These are phyloP conservation scores for Harringtonia aguacate DNA, from an alignment of 2,329 filamentous ascomycete genomes.

Conservation along the genomic window DNA sequence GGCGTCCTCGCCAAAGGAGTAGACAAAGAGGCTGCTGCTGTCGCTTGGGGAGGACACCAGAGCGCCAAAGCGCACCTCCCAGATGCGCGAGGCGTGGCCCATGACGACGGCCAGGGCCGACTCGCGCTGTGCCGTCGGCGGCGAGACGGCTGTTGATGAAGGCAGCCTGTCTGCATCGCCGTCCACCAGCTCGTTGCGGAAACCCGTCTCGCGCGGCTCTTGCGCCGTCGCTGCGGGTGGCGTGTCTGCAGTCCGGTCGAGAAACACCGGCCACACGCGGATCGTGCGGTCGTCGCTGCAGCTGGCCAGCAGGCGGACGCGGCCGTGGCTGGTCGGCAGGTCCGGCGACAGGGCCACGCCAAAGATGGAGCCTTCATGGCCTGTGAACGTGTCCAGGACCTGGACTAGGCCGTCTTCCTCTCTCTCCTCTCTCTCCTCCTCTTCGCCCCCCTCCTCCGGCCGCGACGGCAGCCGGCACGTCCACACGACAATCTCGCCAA, in stretches of 20 bases:
- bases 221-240: constrained; percentile 14
- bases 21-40: constrained; percentile 25
- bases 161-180: neutral
- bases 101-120: constrained; percentile 59
- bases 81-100: constrained; percentile 84
- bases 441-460: neutral
- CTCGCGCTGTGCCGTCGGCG: constrained; percentile 17
- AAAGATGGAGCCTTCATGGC: constrained; percentile 90
- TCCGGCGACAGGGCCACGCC: constrained; percentile 67
- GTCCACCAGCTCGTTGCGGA: constrained; percentile 21
- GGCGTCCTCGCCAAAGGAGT: constrained; percentile 80
- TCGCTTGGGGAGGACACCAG: neutral
- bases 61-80: constrained; percentile 60
- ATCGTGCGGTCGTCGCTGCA: constrained; percentile 94
- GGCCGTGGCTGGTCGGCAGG: constrained; percentile 26
- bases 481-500: constrained; percentile 91
- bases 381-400: constrained; percentile 43
- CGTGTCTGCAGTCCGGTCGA: neutral
- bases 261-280: constrained; percentile 54
- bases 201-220: constrained; percentile 48
- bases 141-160: neutral
- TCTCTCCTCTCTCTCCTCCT: constrained; percentile 6
- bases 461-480: constrained; percentile 38
- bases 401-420: no score
- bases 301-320: constrained; percentile 55